Evolutionary conservation across 202 grass and related monocot species (phyloP).

Genomic region (Carex arenaria): DNA sequence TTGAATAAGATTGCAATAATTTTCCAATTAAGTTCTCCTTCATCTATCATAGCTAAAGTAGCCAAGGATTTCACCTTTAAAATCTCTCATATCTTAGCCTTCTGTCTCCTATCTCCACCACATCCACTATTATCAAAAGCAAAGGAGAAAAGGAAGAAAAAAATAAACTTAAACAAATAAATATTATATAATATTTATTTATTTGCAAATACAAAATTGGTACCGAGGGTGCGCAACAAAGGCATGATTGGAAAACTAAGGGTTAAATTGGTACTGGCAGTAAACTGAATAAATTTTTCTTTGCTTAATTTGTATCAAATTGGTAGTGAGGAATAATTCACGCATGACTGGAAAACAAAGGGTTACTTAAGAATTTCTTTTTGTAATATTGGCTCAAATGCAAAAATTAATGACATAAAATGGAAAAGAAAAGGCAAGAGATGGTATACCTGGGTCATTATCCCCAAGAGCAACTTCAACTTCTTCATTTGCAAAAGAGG

Average conservation of each 20-base stretch:
- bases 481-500: slow-evolving; percentile 65
- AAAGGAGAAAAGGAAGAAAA: slow-evolving; percentile 8
- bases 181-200: neutral
- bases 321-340: neutral
- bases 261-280: neutral
- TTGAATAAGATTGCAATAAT: slow-evolving; percentile 93
- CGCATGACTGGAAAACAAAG: neutral
- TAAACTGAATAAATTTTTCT: neutral
- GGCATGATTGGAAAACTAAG: neutral
- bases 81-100: slow-evolving; percentile 80
- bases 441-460: slow-evolving; percentile 80
- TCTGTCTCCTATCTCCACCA: slow-evolving; percentile 96
- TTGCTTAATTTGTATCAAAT: neutral
- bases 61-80: slow-evolving; percentile 94
- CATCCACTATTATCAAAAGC: slow-evolving; percentile 58
- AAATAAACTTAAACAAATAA: neutral
- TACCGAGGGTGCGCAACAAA: neutral
- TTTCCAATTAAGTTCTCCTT: slow-evolving; percentile 98
- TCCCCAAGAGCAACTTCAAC: slow-evolving; percentile 94
- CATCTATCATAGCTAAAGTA: slow-evolving; percentile 98
- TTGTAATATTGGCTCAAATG: neutral
- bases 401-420: neutral
- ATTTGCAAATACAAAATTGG: neutral
- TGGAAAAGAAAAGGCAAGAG: neutral
- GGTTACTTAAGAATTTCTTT: neutral